These are phyloP conservation scores for Verticillium longisporum DNA, from an alignment of 2,329 filamentous ascomycete species.

Conservation along the genomic window DNA sequence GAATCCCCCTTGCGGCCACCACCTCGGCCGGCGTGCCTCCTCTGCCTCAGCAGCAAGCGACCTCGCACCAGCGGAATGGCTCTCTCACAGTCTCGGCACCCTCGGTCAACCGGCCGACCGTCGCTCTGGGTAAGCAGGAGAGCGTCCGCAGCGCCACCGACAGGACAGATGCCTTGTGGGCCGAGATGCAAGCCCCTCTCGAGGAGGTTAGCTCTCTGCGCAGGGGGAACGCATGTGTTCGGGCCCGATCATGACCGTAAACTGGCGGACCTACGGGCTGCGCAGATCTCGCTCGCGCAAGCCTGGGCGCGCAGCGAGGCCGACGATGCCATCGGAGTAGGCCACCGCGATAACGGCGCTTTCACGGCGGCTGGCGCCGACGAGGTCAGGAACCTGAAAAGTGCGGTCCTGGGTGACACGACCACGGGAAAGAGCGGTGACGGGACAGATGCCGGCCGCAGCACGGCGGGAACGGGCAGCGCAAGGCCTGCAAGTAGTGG, in stretches of 20 bases:
- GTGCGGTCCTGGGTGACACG: constrained; percentile 15
- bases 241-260: constrained; percentile 75
- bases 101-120: constrained; percentile 21
- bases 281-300: constrained; percentile 88
- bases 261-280: constrained; percentile 69
- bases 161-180: constrained; percentile 82
- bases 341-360: constrained; percentile 17
- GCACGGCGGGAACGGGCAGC: constrained; percentile 37
- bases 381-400: constrained; percentile 24
- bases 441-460: constrained; percentile 11
- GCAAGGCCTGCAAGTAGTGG: constrained; percentile 43
- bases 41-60: constrained; percentile 14
- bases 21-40: constrained; percentile 19
- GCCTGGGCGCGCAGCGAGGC: constrained; percentile 85
- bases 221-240: constrained; percentile 77
- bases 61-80: constrained; percentile 28
- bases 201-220: constrained; percentile 86
- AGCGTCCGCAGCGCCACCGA: constrained; percentile 57
- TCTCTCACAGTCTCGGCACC: constrained; percentile 25
- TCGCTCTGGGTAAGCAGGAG: constrained; percentile 32
- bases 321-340: constrained; percentile 55
- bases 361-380: constrained; percentile 10
- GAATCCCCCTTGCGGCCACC: constrained; percentile 29
- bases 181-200: constrained; percentile 91
- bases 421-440: constrained; percentile 17